These are phyloP conservation scores for Termitomyces sp. DNA, from an alignment of 768 basidiomycete genomes.

Conservation along the genomic window DNA sequence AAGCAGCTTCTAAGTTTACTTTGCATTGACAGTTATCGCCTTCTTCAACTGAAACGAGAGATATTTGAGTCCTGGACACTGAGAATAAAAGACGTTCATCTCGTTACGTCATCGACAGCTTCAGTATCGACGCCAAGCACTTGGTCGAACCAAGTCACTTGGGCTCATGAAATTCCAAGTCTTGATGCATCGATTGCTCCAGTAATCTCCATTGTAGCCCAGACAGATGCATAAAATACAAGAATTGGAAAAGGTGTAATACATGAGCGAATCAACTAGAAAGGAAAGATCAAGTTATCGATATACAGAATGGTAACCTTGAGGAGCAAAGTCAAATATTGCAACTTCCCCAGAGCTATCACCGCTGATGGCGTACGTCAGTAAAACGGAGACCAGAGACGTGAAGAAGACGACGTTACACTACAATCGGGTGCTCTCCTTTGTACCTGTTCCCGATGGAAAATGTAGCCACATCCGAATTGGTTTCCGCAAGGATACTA, in stretches of 20 bases:
- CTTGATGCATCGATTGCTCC: neutral
- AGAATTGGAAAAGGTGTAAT: neutral
- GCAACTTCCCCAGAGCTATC: conserved; percentile 44
- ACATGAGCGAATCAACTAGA: neutral
- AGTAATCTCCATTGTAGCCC: neutral
- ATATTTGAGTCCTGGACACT: too few relatives aligned
- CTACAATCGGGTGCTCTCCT: conserved; percentile 51
- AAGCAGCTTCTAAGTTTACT: too few relatives aligned
- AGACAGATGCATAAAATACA: neutral
- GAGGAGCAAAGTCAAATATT: conserved; percentile 28
- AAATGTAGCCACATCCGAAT: conserved; percentile 56
- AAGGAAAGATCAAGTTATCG: neutral
- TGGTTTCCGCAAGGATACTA: conserved; percentile 41
- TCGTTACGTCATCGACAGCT: too few relatives aligned
- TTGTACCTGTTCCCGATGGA: conserved; percentile 48
- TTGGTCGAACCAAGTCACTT: too few relatives aligned
- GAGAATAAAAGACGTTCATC: too few relatives aligned
- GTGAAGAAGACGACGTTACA: conserved; percentile 35
- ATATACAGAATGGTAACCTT: conserved; percentile 3
- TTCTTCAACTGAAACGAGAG: too few relatives aligned
- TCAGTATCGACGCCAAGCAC: too few relatives aligned
- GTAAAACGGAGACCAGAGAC: neutral
- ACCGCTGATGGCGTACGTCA: conserved; percentile 27
- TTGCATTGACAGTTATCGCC: too few relatives aligned
- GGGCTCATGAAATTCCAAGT: too few relatives aligned